phyloP scores from a whole-genome alignment of 2,329 filamentous ascomycete species.

The Cryphonectria naterciae region DNA sequence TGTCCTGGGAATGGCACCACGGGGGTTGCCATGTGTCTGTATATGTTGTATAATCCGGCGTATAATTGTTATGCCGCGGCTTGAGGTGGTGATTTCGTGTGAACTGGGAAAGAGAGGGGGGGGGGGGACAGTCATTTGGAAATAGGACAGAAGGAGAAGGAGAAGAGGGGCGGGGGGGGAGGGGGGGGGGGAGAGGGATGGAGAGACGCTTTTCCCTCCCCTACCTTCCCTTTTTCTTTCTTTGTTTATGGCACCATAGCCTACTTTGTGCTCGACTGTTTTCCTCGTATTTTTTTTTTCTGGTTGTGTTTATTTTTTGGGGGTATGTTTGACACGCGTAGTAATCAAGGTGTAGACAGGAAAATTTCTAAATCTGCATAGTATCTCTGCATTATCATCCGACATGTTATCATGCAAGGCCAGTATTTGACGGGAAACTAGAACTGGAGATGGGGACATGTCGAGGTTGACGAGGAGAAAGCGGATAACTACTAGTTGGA shows the following conservation, averaged over 20 bases:
- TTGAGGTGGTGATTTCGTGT: neutral
- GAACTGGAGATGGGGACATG: neutral
- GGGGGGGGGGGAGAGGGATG: no score
- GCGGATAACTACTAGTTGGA: neutral
- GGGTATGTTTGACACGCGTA: neutral
- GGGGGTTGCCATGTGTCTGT: conserved; percentile 12
- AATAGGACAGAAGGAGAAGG: no score
- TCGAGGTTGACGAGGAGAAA: neutral
- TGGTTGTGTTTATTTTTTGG: no score
- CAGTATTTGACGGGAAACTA: neutral
- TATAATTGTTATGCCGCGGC: neutral
- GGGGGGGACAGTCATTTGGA: neutral
- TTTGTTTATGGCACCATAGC: neutral
- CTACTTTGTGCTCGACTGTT: neutral
- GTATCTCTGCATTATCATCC: neutral
- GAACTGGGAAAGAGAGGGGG: neutral
- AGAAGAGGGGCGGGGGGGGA: no score
- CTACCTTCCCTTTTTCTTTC: neutral
- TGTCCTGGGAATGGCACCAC: conserved; percentile 10
- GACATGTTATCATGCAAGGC: neutral
- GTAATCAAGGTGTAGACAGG: neutral
- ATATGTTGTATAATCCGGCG: conserved; percentile 4
- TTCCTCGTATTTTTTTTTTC: neutral
- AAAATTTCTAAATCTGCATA: neutral
- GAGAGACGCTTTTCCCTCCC: neutral